Evolutionary conservation across 2,329 filamentous ascomycete genomes (phyloP), one percentile per base, ranked within the genome.

Genomic region (Blastomyces gilchristii): DNA sequence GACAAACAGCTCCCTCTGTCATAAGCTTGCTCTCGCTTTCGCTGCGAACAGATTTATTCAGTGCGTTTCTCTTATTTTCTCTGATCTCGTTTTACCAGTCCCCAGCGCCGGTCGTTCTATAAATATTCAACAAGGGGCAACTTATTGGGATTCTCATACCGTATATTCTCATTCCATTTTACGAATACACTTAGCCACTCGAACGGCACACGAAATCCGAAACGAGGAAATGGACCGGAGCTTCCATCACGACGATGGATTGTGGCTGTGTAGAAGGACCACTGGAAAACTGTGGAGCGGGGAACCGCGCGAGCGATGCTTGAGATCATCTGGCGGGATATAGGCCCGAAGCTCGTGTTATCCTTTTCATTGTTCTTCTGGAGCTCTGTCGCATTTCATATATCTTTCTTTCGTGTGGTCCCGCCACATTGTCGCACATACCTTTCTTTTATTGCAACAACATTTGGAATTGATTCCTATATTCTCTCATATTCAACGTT

Each of bases 51-150:
- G 16, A 12, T 59, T 49, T 49, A 34, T 49, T 59, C 25, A 37
- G 14, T 43, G 39, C 31, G n/a, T 58, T 47, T 37, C 18, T 34
- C 34, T 49, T 31, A 12, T 22, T n/a, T 16, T 58, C 22, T 8
- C 18, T 37, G 28, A 14, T 37, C 43, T 31, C 49, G n/a, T n/a
- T 34, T 9, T 28, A 37, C 22, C 16, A 9, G 28, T 49, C 25
- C 45, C 43, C 14, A 28, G 16, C 58, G 43, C 58, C 58, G 58
- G 58, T 50, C 58, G 58, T 59, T 59, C 28, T 39, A 59, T 49
- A 47, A n/a, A 59, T 47, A n/a, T 59, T 37, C 43, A 47, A 50
- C 58, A 16, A n/a, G 58, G 28, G 58, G 31, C 25, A 59, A n/a
- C 18, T n/a, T 47, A 34, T 59, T 14, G 25, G 45, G 28, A 43